Conservation (phyloP, 805 yeast genomes). For the Myxozyma neglecta region DNA sequence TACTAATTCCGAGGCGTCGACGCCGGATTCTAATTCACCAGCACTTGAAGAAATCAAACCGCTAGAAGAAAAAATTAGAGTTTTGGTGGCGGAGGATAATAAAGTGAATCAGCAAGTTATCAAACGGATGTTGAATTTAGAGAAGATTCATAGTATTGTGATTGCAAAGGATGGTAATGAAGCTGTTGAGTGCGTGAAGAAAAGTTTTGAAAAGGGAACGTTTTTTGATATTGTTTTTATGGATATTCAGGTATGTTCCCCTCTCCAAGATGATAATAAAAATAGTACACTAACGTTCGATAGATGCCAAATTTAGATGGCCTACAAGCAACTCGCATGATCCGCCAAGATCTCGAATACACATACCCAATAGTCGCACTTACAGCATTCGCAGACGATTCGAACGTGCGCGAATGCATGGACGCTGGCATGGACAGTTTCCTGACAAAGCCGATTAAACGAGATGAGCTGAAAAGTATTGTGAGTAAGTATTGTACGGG, state of each 20-base stretch:
- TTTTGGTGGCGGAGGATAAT: constrained; percentile 93
- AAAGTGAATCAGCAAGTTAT: constrained; percentile 92
- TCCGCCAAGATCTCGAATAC: constrained; percentile 62
- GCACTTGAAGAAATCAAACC: too few relatives aligned
- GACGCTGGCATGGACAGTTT: constrained; percentile 93
- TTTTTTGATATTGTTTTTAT: constrained; percentile 75
- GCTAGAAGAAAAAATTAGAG: constrained; percentile 42
- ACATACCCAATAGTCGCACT: constrained; percentile 83
- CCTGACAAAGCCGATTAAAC: constrained; percentile 80
- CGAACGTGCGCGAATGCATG: constrained; percentile 80
- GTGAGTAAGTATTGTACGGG: constrained; percentile 13
- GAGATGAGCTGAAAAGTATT: constrained; percentile 55
- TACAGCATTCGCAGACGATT: constrained; percentile 93
- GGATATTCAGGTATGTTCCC: constrained; percentile 71
- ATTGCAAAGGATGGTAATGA: constrained; percentile 91
- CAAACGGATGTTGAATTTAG: constrained; percentile 79
- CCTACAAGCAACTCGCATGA: constrained; percentile 71
- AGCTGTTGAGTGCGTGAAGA: constrained; percentile 68
- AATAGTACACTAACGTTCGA: too few relatives aligned
- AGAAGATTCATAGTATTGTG: constrained; percentile 69
- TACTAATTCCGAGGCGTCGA: too few relatives aligned
- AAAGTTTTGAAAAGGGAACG: constrained; percentile 40
- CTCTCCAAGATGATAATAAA: too few relatives aligned
- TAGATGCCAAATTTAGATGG: constrained; percentile 92
- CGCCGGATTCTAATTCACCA: too few relatives aligned